A percentile compares a stretch with the other conserved stretches of the same genome.
These are phyloP conservation scores for Elsinoe necatrix DNA, from an alignment of 2,329 filamentous ascomycete species.

Conservation along the genomic window DNA sequence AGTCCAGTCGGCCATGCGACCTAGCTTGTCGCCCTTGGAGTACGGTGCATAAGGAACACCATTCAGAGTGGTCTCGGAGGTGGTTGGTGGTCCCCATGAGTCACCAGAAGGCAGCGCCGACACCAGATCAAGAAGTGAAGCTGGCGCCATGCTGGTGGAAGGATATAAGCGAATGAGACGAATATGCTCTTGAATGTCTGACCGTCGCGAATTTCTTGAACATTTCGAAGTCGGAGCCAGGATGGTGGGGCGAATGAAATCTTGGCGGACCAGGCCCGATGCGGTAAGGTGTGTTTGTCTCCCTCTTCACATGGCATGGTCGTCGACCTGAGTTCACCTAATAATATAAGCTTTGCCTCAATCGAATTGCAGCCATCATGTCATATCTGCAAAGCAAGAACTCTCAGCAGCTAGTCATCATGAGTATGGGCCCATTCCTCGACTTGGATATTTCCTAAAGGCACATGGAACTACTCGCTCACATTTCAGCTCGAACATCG, in stretches of 20 bases:
- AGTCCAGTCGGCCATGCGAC: conserved; percentile 99
- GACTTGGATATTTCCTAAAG: background rate
- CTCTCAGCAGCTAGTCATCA: no score
- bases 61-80: conserved; percentile 79
- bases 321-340: background rate
- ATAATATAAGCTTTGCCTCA: no score
- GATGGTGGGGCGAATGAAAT: background rate
- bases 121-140: conserved; percentile 41
- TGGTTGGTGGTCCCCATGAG: conserved; percentile 74
- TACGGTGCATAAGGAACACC: conserved; percentile 96
- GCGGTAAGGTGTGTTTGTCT: background rate
- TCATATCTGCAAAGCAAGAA: no score
- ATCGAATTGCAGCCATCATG: no score
- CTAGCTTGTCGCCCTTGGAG: conserved; percentile 97
- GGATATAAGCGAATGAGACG: conserved; percentile 2
- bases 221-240: background rate
- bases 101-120: conserved; percentile 36
- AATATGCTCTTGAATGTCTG: background rate
- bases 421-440: background rate
- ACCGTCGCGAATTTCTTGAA: background rate
- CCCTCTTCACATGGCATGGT: background rate
- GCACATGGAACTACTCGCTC: conserved; percentile 36
- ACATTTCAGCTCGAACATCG: conserved; percentile 38
- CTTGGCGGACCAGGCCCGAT: background rate
- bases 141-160: conserved; percentile 33